These are phyloP conservation scores for Cornus controversa DNA, from an alignment of 148 eudicot genomes.

Conservation along the genomic window DNA sequence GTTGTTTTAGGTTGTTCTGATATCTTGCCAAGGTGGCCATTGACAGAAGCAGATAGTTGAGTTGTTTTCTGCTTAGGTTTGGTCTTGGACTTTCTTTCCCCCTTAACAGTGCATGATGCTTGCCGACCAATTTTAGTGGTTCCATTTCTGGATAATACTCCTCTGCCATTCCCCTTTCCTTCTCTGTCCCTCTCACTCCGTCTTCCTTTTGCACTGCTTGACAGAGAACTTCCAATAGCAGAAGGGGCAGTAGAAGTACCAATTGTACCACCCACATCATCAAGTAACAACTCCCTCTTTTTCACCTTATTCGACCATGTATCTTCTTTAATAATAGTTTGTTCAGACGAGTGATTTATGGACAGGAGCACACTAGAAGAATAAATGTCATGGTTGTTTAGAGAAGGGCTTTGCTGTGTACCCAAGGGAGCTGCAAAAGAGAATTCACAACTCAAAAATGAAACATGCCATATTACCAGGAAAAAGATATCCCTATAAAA, in stretches of 20 bases:
- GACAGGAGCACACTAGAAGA: conserved; percentile 26
- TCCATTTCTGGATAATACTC: conserved; percentile 43
- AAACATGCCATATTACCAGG: background rate
- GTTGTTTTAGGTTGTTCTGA: conserved; percentile 41
- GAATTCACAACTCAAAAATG: background rate
- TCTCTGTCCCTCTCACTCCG: conserved; percentile 72
- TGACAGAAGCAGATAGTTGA: conserved; percentile 50
- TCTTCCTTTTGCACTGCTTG: conserved; percentile 59
- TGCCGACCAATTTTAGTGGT: conserved; percentile 46
- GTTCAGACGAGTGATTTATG: conserved; percentile 26
- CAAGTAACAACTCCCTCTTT: conserved; percentile 52
- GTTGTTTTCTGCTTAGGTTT: conserved; percentile 60
- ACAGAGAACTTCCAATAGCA: conserved; percentile 41
- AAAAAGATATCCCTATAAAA: background rate
- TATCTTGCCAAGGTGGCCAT: conserved; percentile 39
- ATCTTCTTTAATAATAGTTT: conserved; percentile 38
- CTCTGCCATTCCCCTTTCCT: conserved; percentile 48
- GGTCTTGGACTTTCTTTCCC: conserved; percentile 61
- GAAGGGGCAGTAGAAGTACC: conserved; percentile 26
- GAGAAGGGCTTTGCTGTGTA: conserved; percentile 41
- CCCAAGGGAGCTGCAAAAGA: conserved; percentile 33
- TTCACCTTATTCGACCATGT: conserved; percentile 47
- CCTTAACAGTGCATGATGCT: conserved; percentile 41
- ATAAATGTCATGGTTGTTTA: conserved; percentile 38
- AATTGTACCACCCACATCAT: conserved; percentile 42